These are phyloP conservation scores for Flaveria sonorensis DNA, from an alignment of 129 eudicot genomes.

Conservation along the genomic window DNA sequence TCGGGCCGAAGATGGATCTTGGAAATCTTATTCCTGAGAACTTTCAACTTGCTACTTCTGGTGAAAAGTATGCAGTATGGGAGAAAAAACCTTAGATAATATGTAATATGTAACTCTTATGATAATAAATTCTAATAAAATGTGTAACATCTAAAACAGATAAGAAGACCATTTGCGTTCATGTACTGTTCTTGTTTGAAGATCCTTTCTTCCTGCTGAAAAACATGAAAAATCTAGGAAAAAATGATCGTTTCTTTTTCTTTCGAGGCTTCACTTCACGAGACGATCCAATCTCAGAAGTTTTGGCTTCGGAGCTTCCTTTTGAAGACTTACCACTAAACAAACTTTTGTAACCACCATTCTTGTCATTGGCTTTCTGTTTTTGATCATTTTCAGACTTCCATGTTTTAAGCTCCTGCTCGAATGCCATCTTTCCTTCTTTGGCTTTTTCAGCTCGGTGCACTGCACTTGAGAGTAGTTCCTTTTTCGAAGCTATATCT, in stretches of 20 bases:
- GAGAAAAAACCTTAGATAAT: constrained; percentile 29
- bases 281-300: constrained; percentile 42
- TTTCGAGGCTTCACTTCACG: constrained; percentile 38
- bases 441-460: constrained; percentile 65
- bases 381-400: constrained; percentile 66
- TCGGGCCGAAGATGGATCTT: constrained; percentile 57
- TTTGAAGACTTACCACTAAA: constrained; percentile 15
- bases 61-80: constrained; percentile 62
- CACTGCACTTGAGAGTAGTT: constrained; percentile 48
- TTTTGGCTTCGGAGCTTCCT: background rate
- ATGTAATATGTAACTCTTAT: background rate
- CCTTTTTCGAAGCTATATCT: constrained; percentile 49
- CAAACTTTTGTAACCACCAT: constrained; percentile 17
- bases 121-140: background rate
- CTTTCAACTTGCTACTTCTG: constrained; percentile 58
- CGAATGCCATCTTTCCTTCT: constrained; percentile 65
- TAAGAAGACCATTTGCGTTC: background rate
- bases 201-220: constrained; percentile 50
- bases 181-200: constrained; percentile 38
- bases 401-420: constrained; percentile 71
- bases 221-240: constrained; percentile 68
- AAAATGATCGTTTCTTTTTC: constrained; percentile 60
- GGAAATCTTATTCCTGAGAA: constrained; percentile 56
- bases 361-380: constrained; percentile 40
- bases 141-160: constrained; percentile 22